phyloP scores from a whole-genome alignment of 345 rosid genomes.

The Excoecaria cochinchinensis region DNA sequence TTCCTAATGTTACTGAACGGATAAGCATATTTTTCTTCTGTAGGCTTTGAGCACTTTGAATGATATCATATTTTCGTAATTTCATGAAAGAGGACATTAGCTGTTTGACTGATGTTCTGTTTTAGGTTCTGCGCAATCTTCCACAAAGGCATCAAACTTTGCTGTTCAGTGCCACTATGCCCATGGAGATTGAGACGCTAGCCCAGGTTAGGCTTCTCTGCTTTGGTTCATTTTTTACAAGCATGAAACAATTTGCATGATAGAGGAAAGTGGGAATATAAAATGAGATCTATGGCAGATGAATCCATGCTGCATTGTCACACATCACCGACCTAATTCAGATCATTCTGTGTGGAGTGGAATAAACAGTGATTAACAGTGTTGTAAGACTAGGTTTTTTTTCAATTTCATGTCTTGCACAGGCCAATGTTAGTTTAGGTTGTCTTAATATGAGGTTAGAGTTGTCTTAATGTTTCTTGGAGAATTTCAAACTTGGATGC shows the following conservation, averaged over 20 bases:
- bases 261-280: slow-evolving; percentile 1
- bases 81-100: background rate
- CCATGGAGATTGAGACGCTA: slow-evolving; percentile 41
- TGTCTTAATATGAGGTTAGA: background rate
- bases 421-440: background rate
- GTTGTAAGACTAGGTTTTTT: background rate
- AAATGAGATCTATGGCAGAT: background rate
- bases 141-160: slow-evolving; percentile 42
- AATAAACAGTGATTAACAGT: background rate
- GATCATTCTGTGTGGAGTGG: background rate
- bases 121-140: slow-evolving; percentile 39
- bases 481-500: background rate
- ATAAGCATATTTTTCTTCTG: background rate
- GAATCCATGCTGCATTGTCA: background rate
- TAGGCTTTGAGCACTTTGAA: background rate
- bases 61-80: background rate
- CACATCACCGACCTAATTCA: background rate
- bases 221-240: slow-evolving; percentile 1
- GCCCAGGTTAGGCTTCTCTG: slow-evolving; percentile 29
- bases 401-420: background rate
- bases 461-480: background rate
- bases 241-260: slow-evolving; percentile 3
- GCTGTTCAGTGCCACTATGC: slow-evolving; percentile 50
- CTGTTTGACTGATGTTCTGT: slow-evolving; percentile 1
- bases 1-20: background rate